Base-by-base conservation (phyloP, 495 filamentous ascomycete genomes). In the Penicillium samsonianum region DNA sequence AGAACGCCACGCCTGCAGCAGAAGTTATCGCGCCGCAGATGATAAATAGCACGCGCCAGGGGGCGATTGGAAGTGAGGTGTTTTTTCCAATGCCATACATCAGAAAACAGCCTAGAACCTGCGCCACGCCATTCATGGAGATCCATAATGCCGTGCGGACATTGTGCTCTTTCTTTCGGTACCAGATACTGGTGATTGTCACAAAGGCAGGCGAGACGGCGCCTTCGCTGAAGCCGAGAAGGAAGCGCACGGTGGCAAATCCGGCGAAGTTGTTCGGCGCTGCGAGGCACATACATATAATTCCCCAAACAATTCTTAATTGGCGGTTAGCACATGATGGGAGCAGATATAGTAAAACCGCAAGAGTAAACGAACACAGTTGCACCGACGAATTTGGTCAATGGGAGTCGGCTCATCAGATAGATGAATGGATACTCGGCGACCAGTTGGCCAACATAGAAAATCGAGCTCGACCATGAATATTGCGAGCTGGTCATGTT, bases 41-140 rank as follows among this genome's bases (percentile, higher is more conserved):
- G 20, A 81, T 50, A 63, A 79, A 75, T 53, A 80, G 60, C 22
- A 75, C 74, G 49, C 77, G 70, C 80, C 80, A 81, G 2, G 78
- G 78, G 5, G 69, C 67, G 7, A 81, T 69, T 3, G 55, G 25
- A 17, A 64, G 53, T 1, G 49, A 59, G 3, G 62, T 61, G 19
- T 76, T 79, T 37, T 71, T 74, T 12, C 80, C 79, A 54, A 83
- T 80, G 0, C 76, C 83, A 65, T 85, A 85, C 48, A 82, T 81
- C 0, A 86, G 60, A 14, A 85, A 67, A 10, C 78, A 78, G 3
- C 82, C 81, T 3, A 80, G 62, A 26, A 82, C 78, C 55, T 82
- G 80, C 5, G 80, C 82, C 16, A 83, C 56, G 1, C 82, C 81
- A 47, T 83, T 83, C 57, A 78, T 80, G 2, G 78, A 79, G 43